phyloP scores from a whole-genome alignment of 257 asterid genomes.

The Solanum lycopersicoides region DNA sequence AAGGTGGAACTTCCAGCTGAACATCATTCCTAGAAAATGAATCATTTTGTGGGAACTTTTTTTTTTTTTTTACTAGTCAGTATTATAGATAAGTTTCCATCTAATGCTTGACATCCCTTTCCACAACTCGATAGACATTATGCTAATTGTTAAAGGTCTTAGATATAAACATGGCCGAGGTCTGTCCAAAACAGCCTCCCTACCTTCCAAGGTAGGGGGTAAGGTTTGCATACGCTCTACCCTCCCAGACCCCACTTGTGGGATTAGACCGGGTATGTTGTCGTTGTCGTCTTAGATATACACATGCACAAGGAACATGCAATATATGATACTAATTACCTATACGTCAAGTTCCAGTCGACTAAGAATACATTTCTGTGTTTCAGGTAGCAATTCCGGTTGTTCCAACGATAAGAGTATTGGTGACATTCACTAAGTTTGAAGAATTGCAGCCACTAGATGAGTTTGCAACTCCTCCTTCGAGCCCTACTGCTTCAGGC shows the following conservation, averaged over 20 bases:
- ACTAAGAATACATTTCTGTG: background rate
- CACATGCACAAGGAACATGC: background rate
- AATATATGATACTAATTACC: background rate
- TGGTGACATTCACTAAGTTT: slow-evolving; percentile 85
- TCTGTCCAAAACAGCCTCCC: background rate
- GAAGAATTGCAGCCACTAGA: slow-evolving; percentile 82
- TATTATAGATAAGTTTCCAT: no score
- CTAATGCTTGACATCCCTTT: background rate
- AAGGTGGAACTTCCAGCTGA: background rate
- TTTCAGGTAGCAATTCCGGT: slow-evolving; percentile 90
- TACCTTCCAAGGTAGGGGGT: background rate
- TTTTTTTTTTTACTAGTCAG: no score
- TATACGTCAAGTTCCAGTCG: background rate
- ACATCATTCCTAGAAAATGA: background rate
- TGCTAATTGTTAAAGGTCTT: background rate
- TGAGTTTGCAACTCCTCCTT: slow-evolving; percentile 83
- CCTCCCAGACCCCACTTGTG: background rate
- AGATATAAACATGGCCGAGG: background rate
- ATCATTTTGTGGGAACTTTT: no score
- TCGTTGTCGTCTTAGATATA: background rate
- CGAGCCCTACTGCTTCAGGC: slow-evolving; percentile 52
- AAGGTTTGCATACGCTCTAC: background rate
- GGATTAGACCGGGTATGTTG: background rate
- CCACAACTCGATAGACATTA: background rate
- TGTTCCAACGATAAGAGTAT: slow-evolving; percentile 80